Evolutionary conservation across 208 protist species (phyloP), one percentile per base, ranked within the genome.

Genomic region (Leishmania lainsoni): DNA sequence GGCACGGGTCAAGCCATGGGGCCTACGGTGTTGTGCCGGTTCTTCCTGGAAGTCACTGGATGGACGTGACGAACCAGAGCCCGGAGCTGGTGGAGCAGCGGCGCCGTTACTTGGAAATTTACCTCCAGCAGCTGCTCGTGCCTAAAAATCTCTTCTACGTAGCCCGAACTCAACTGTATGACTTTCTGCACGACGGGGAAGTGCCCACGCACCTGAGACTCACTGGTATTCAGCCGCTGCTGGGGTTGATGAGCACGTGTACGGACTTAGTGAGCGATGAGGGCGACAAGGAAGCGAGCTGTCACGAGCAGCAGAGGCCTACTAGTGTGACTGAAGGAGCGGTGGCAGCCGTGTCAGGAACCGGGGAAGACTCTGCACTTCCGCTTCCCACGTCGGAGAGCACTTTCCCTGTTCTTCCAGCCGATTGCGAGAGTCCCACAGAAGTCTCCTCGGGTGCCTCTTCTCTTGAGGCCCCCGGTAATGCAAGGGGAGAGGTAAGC

Each of bases 31-130:
- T 92, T 32, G 78, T 98, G 29, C 95, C 95, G 16, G 87, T 95
- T 22, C 92, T 98, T 5, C 79, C 92, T 3, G 88, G 91, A 42
- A 96, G 90, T 48, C 91, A 95, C 81, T 97, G 93, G 93, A 92
- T 92, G 79, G 92, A 95, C 66, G 92, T 97, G 51, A 98, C 95
- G 42, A 98, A 98, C 74, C 93, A 97, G 54, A 95, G 89, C 22
- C 79, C 89, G 5, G 90, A 96, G 63, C 86, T 95, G 39, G 93
- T 98, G 22, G 92, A 96, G 63, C 88, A 88, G 78, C 89, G 95
- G 2, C 91, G 92, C 29, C 78, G 90, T 8, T 94, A 90, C 68
- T 80, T 98, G 3, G 92, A 98, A 68, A 94, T 96, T 52, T 98
- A 97, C 74, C 85, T 98, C 12, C 89, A 92, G 77, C 95, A 98